These are phyloP conservation scores for Fusarium redolens DNA, from an alignment of 2,329 filamentous ascomycete genomes.

Conservation along the genomic window DNA sequence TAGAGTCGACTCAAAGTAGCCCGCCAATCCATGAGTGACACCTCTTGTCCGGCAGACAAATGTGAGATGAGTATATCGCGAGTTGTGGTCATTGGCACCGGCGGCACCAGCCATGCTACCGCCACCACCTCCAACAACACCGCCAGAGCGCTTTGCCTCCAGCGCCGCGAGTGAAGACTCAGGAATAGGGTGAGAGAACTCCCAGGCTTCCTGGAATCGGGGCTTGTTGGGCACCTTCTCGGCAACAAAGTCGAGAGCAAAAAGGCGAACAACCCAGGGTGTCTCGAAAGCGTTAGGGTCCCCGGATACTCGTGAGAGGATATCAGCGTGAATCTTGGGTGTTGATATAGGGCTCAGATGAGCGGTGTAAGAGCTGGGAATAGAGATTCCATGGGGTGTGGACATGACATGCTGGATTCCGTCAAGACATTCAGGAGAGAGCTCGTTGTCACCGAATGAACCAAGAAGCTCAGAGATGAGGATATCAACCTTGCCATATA, in stretches of 20 bases:
- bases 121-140: constrained; percentile 73
- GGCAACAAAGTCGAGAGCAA: constrained; percentile 87
- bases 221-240: constrained; percentile 67
- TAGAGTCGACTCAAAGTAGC: constrained; percentile 97
- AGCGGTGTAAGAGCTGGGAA: constrained; percentile 92
- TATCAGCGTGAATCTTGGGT: constrained; percentile 85
- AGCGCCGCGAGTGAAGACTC: constrained; percentile 65
- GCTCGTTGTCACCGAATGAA: constrained; percentile 96
- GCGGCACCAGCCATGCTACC: constrained; percentile 80
- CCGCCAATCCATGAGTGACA: constrained; percentile 88
- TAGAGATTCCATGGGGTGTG: constrained; percentile 85
- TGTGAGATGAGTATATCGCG: constrained; percentile 78
- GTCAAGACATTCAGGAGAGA: constrained; percentile 95
- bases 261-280: constrained; percentile 94
- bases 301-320: constrained; percentile 69
- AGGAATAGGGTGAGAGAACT: constrained; percentile 81
- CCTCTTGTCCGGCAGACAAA: constrained; percentile 85
- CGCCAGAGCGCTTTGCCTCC: constrained; percentile 69
- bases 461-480: constrained; percentile 93
- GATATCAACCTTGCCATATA: constrained; percentile 83
- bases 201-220: constrained; percentile 82
- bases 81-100: constrained; percentile 91
- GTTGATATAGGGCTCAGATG: constrained; percentile 93
- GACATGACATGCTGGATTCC: constrained; percentile 92
- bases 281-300: constrained; percentile 85